These are phyloP conservation scores for Kazachstania sp. DNA, from an alignment of 1,139 yeast species.

Conservation along the genomic window DNA sequence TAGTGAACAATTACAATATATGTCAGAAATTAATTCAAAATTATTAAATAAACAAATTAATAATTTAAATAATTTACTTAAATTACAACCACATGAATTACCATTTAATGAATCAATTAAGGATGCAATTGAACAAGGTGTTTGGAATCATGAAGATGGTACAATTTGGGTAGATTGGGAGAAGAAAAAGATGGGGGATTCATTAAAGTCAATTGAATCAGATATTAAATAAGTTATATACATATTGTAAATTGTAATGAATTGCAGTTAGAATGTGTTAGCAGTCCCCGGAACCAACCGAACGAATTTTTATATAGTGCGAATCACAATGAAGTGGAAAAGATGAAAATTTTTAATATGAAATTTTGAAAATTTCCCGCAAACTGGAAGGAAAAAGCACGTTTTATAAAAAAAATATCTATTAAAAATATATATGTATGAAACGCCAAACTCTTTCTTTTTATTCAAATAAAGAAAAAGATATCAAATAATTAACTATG, in stretches of 20 bases:
- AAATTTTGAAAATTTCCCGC: conserved; percentile 1
- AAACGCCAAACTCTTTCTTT: too few relatives aligned
- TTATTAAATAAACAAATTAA: conserved; percentile 16
- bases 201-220: background rate
- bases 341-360: conserved; percentile 12
- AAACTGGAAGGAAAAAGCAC: background rate
- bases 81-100: conserved; percentile 13
- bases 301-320: too few relatives aligned
- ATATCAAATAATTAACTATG: too few relatives aligned
- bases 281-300: too few relatives aligned
- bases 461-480: too few relatives aligned
- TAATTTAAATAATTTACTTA: conserved; percentile 13
- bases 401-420: too few relatives aligned
- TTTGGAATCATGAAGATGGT: conserved; percentile 16
- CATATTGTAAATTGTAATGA: too few relatives aligned
- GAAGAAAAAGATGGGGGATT: conserved; percentile 17
- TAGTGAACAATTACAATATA: conserved; percentile 23
- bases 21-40: conserved; percentile 15
- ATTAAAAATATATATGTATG: too few relatives aligned
- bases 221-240: background rate
- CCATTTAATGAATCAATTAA: conserved; percentile 19
- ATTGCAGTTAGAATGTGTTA: too few relatives aligned
- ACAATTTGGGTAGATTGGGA: conserved; percentile 30
- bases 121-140: conserved; percentile 14
- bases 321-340: background rate